Conservation (phyloP, 495 filamentous ascomycete genomes). For the Gamarada debralockiae region DNA sequence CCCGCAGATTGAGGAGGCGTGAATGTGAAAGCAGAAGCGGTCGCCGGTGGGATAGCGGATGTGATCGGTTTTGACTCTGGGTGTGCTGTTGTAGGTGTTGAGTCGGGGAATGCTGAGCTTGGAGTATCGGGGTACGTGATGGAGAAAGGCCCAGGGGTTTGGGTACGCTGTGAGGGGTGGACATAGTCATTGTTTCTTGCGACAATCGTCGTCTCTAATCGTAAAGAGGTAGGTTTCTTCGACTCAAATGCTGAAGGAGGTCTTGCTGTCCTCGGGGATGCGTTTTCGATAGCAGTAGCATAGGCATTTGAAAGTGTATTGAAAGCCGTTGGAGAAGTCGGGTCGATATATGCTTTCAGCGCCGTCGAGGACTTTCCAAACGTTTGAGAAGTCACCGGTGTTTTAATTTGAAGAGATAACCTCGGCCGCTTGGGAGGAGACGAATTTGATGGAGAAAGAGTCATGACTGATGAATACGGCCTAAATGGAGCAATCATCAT, state of each 20-base stretch:
- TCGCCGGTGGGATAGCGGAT: slow-evolving; percentile 23
- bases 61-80: slow-evolving; percentile 21
- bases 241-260: slow-evolving; percentile 29
- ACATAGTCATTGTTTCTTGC: slow-evolving; percentile 9
- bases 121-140: slow-evolving; percentile 27
- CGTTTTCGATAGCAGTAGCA: slow-evolving; percentile 60
- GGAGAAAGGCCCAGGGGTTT: slow-evolving; percentile 33
- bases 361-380: slow-evolving; percentile 54
- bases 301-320: slow-evolving; percentile 84
- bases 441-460: slow-evolving; percentile 29
- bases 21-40: slow-evolving; percentile 15
- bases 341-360: slow-evolving; percentile 52
- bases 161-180: slow-evolving; percentile 21
- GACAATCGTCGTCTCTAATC: slow-evolving; percentile 40
- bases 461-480: slow-evolving; percentile 25
- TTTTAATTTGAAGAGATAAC: slow-evolving; percentile 71
- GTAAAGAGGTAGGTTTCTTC: slow-evolving; percentile 38
- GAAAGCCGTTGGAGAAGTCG: slow-evolving; percentile 71
- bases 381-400: slow-evolving; percentile 35
- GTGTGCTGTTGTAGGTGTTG: slow-evolving; percentile 10
- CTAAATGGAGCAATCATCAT: slow-evolving; percentile 24
- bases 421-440: slow-evolving; percentile 61
- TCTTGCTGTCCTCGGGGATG: slow-evolving; percentile 42
- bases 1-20: slow-evolving; percentile 28
- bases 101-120: slow-evolving; percentile 17